Percentiles rank a stretch among this genome's conserved stretches.
These are phyloP conservation scores for Dioscorea zingiberensis DNA, from an alignment of 106 monocot genomes.

Conservation along the genomic window DNA sequence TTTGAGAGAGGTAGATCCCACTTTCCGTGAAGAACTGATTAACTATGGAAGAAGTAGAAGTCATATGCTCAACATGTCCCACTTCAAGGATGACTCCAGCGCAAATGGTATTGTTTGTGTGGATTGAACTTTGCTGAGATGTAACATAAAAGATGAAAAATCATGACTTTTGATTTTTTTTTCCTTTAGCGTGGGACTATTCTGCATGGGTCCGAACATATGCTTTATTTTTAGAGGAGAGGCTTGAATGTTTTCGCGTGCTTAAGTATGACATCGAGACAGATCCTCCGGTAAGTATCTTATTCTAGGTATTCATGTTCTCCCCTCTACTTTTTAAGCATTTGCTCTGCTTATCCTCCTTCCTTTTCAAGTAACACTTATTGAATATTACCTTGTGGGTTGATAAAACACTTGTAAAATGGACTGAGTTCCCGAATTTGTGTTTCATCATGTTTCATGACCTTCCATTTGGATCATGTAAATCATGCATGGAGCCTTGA, in stretches of 20 bases:
- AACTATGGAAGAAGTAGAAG: slow-evolving; percentile 82
- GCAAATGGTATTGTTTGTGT: slow-evolving; percentile 48
- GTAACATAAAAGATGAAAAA: background rate
- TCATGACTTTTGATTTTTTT: slow-evolving; percentile 11
- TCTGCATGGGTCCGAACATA: slow-evolving; percentile 92
- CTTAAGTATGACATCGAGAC: slow-evolving; percentile 84
- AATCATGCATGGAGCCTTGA: too few species aligned
- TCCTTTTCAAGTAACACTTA: too few species aligned
- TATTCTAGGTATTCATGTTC: background rate
- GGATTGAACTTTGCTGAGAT: background rate
- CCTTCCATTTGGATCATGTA: too few species aligned
- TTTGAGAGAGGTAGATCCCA: slow-evolving; percentile 88
- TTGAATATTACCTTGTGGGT: too few species aligned
- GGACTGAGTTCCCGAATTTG: too few species aligned
- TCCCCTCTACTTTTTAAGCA: too few species aligned
- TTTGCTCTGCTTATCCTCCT: too few species aligned
- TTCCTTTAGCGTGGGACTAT: slow-evolving; percentile 84
- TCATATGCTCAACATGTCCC: slow-evolving; percentile 87
- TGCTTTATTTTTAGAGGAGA: slow-evolving; percentile 92
- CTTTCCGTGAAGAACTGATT: slow-evolving; percentile 94
- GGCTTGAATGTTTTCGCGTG: slow-evolving; percentile 84
- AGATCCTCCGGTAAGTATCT: slow-evolving; percentile 67
- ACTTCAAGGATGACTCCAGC: slow-evolving; percentile 99
- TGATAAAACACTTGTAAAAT: too few species aligned
- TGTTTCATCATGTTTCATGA: too few species aligned